These are phyloP conservation scores for Parietichytrium sp. DNA, from an alignment of 108 stramenopile species.

Conservation along the genomic window DNA sequence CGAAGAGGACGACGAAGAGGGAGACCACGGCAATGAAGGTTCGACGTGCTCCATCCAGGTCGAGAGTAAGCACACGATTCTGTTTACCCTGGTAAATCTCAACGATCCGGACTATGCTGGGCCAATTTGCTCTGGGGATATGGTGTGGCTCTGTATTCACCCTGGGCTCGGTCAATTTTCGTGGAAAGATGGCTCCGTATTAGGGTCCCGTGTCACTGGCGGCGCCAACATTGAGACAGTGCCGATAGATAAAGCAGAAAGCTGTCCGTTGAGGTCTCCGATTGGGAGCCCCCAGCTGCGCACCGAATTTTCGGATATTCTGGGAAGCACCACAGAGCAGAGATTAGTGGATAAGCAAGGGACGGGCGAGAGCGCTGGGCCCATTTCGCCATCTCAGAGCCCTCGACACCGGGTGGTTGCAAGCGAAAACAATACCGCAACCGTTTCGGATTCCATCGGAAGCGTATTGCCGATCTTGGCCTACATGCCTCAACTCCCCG, in stretches of 20 bases:
- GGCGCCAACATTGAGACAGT: conserved; percentile 30
- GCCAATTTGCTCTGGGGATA: neutral
- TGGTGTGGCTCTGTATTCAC: conserved; percentile 31
- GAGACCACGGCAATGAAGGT: neutral
- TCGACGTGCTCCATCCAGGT: neutral
- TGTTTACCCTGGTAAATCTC: conserved; percentile 3
- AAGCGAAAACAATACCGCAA: too few relatives aligned
- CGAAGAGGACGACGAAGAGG: conserved; percentile 24
- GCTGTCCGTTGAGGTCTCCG: too few relatives aligned
- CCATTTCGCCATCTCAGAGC: too few relatives aligned
- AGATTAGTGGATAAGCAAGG: too few relatives aligned
- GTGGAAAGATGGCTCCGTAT: conserved; percentile 12
- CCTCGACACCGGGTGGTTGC: too few relatives aligned
- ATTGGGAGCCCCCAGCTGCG: too few relatives aligned
- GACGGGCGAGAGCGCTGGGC: too few relatives aligned
- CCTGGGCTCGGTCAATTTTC: neutral
- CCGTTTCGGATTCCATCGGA: neutral
- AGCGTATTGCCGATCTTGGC: conserved; percentile 9
- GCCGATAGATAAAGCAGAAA: neutral
- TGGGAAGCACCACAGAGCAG: too few relatives aligned
- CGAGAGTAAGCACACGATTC: neutral
- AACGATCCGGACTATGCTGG: conserved; percentile 12
- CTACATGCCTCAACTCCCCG: neutral
- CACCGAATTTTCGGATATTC: too few relatives aligned
- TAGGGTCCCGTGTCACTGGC: conserved; percentile 5